Evolutionary conservation across 2,329 filamentous ascomycete species (phyloP), one percentile per base, ranked within the genome.

Genomic region (Calonectria leucothoes): DNA sequence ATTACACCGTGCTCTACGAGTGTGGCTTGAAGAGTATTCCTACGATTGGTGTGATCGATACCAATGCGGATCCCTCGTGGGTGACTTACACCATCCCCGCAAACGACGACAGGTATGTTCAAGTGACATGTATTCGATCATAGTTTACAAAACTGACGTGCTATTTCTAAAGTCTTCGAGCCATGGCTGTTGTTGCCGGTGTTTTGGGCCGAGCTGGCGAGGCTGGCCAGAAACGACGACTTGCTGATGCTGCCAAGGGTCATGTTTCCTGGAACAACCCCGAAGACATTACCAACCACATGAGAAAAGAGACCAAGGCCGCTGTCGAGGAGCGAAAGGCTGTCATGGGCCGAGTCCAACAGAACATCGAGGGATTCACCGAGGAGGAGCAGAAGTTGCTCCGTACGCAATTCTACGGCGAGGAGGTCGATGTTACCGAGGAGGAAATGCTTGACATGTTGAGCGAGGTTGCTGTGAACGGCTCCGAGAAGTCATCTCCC

Each of bases 51-150:
- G 89, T 99, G 71, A 94, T 98, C 78, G 97, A 99, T 84, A 98
- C 97, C 1, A 94, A 99, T 84, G 93, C 93, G 3, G 94, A 98
- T 84, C 95, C 97, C 0, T 95, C 95, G 0, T 96, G 94, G 91
- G 95, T 98, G 65, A 98, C 97, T 5, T 99, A 99, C 83, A 94
- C 94, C 17, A 98, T 99, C 78, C 97, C 97, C 2, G 95, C 95
- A 65, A 99, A 99, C 84, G 97, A 99, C 82, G 97, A 99, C 88
- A 95, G 93, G 93, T 95, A 84, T 82, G 88, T 6, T 17, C 25
- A 31, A 42, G 8, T 49, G 29, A 33, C 57, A 12, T 11, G 20
- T n/a, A 23, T 45, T 3, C 33, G 39, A 15, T 51, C 48, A 12
- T 31, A 33, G 35, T 33, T 39, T 4, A 10, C 20, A 12, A 31